phyloP scores from a whole-genome alignment of 2,329 filamentous ascomycete species.

The Penicillium frequentans region DNA sequence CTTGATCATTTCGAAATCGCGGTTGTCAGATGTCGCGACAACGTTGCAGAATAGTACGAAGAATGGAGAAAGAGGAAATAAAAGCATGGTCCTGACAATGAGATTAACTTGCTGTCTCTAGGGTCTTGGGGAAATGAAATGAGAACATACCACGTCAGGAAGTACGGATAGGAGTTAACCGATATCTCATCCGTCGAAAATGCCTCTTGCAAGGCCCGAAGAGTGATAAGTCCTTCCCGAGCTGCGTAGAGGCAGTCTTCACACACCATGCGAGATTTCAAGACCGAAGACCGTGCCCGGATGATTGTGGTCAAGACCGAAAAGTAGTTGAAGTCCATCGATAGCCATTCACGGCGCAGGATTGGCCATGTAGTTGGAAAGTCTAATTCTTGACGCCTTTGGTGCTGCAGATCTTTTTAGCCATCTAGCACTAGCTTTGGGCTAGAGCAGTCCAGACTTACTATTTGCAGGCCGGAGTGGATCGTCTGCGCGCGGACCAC shows the following conservation, averaged over 20 bases:
- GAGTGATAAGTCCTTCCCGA: conserved; percentile 18
- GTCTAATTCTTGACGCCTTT: conserved; percentile 15
- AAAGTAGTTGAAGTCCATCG: conserved; percentile 26
- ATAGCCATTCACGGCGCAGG: conserved; percentile 19
- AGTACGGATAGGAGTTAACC: conserved; percentile 22
- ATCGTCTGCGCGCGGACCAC: conserved; percentile 18
- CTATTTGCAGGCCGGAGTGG: conserved; percentile 16
- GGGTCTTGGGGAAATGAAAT: no score
- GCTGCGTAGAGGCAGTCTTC: conserved; percentile 25
- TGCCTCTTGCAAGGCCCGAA: conserved; percentile 18
- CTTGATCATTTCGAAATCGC: conserved; percentile 24
- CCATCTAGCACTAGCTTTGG: neutral
- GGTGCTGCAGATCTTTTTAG: conserved; percentile 6
- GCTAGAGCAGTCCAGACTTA: neutral
- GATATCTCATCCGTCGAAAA: conserved; percentile 13
- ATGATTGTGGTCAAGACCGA: conserved; percentile 23
- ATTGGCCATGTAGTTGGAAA: conserved; percentile 13
- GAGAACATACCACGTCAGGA: conserved; percentile 20
- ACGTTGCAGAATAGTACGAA: conserved; percentile 26
- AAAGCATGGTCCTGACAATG: conserved; percentile 21
- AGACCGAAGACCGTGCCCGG: conserved; percentile 21
- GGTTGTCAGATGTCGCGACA: conserved; percentile 22
- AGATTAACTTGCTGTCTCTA: no score
- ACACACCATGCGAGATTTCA: conserved; percentile 24
- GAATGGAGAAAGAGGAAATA: conserved; percentile 21